These are phyloP conservation scores for Neonectria magnoliae DNA, from an alignment of 2,329 filamentous ascomycete species.

Conservation along the genomic window DNA sequence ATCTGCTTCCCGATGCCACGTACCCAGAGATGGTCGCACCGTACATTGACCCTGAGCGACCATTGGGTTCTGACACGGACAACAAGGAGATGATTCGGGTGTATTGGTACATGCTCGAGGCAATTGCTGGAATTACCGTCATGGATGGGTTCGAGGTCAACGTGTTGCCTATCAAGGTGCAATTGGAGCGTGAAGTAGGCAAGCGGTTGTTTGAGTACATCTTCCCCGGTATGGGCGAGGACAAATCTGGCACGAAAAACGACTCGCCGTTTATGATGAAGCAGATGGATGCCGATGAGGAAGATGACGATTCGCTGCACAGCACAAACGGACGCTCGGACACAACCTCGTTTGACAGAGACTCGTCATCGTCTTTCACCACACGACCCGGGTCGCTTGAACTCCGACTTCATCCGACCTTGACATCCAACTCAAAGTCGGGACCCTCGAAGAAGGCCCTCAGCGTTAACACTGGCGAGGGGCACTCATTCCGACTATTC, in stretches of 20 bases:
- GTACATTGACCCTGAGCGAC: constrained; percentile 76
- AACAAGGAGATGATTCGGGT: constrained; percentile 89
- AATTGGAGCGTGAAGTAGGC: constrained; percentile 91
- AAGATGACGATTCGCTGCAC: constrained; percentile 57
- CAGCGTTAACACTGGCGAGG: constrained; percentile 60
- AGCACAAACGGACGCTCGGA: constrained; percentile 52
- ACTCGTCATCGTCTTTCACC: constrained; percentile 58
- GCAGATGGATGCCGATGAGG: constrained; percentile 51
- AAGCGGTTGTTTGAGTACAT: constrained; percentile 97
- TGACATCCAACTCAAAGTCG: constrained; percentile 65
- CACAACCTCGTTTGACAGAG: constrained; percentile 55
- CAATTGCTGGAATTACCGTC: constrained; percentile 95
- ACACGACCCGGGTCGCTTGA: constrained; percentile 80
- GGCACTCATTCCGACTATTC: constrained; percentile 64
- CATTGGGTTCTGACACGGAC: constrained; percentile 51
- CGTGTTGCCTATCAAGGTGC: constrained; percentile 90
- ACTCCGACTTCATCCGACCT: constrained; percentile 82
- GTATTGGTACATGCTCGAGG: constrained; percentile 98
- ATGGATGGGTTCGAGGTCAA: constrained; percentile 98
- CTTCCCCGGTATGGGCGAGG: constrained; percentile 84
- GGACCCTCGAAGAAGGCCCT: constrained; percentile 57
- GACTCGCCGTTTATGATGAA: constrained; percentile 69
- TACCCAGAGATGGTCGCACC: constrained; percentile 97
- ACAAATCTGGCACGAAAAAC: constrained; percentile 59
- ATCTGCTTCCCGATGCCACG: constrained; percentile 87